phyloP scores from a whole-genome alignment of 2,329 filamentous ascomycete species.

The Curvularia sp. region DNA sequence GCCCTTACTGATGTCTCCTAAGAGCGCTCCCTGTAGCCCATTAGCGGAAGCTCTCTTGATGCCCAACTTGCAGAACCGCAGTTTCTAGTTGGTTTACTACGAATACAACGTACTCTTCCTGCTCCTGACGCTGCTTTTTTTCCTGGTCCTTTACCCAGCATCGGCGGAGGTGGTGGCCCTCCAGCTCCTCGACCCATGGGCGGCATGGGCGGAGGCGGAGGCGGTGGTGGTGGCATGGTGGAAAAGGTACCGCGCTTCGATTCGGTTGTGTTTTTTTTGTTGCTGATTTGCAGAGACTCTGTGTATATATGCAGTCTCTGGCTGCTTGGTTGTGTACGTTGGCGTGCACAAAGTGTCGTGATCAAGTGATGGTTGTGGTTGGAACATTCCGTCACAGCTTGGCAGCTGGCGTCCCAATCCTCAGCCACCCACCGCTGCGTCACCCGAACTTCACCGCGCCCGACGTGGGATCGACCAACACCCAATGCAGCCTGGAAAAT shows the following conservation, averaged over 20 bases:
- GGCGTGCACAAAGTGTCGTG: slow-evolving; percentile 30
- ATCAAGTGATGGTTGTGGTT: slow-evolving; percentile 20
- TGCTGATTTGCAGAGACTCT: not conserved
- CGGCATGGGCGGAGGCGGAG: slow-evolving; percentile 49
- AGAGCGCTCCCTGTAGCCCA: slow-evolving; percentile 74
- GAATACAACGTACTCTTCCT: slow-evolving; percentile 43
- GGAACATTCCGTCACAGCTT: slow-evolving; percentile 21
- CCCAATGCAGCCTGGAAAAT: slow-evolving; percentile 40
- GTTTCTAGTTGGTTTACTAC: not conserved
- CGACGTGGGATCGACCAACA: slow-evolving; percentile 3
- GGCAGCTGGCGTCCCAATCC: slow-evolving; percentile 8
- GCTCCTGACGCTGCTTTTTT: slow-evolving; percentile 43
- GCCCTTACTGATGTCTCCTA: slow-evolving; percentile 88
- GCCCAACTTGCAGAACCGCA: slow-evolving; percentile 3
- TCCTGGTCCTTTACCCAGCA: slow-evolving; percentile 46
- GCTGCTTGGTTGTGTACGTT: slow-evolving; percentile 28
- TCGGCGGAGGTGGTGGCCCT: slow-evolving; percentile 48
- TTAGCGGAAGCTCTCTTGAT: slow-evolving; percentile 33
- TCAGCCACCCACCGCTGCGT: slow-evolving; percentile 31
- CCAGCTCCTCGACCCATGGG: slow-evolving; percentile 50
- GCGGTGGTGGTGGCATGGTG: slow-evolving; percentile 43
- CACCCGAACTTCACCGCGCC: slow-evolving; percentile 28
- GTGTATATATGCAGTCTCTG: slow-evolving; percentile 15
- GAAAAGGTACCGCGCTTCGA: slow-evolving; percentile 7
- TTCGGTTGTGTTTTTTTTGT: slow-evolving; percentile 1